These are phyloP conservation scores for Aspergillus caelatus DNA, from an alignment of 2,329 filamentous ascomycete genomes.

Conservation along the genomic window DNA sequence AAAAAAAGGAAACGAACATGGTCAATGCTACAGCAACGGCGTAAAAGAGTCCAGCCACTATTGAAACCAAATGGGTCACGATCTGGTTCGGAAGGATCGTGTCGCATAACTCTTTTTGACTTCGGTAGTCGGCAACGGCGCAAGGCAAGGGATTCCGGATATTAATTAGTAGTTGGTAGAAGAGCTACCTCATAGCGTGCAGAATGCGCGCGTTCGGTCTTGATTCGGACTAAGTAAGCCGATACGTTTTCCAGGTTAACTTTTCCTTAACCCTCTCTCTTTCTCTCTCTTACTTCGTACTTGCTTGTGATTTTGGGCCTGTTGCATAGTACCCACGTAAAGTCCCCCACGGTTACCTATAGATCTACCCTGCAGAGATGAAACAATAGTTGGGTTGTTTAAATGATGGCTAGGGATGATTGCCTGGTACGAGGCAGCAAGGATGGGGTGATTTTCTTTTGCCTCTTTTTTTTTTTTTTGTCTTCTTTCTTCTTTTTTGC, in stretches of 20 bases:
- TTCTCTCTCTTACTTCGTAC: no score
- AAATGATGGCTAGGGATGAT: constrained; percentile 1
- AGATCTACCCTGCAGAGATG: background rate
- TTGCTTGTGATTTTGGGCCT: no score
- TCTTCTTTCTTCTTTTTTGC: background rate
- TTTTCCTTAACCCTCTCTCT: background rate
- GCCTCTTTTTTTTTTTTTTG: background rate
- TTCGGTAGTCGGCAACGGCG: constrained; percentile 3
- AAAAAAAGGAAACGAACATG: background rate
- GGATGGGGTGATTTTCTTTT: background rate
- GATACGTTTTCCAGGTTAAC: background rate
- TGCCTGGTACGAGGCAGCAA: background rate
- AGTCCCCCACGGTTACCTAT: background rate
- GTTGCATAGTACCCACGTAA: background rate
- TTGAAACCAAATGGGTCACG: background rate
- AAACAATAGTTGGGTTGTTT: constrained; percentile 1
- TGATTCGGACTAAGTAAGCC: background rate
- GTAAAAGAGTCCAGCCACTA: background rate
- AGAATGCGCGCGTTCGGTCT: background rate
- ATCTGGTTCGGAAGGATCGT: background rate
- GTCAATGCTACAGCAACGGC: constrained; percentile 2
- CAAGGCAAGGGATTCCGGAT: background rate
- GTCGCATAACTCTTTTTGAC: background rate
- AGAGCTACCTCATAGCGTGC: background rate
- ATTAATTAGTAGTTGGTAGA: background rate